Evolutionary conservation across 2,329 filamentous ascomycete species (phyloP), one percentile per base, ranked within the genome.

Genomic region (Aspergillus unguis): DNA sequence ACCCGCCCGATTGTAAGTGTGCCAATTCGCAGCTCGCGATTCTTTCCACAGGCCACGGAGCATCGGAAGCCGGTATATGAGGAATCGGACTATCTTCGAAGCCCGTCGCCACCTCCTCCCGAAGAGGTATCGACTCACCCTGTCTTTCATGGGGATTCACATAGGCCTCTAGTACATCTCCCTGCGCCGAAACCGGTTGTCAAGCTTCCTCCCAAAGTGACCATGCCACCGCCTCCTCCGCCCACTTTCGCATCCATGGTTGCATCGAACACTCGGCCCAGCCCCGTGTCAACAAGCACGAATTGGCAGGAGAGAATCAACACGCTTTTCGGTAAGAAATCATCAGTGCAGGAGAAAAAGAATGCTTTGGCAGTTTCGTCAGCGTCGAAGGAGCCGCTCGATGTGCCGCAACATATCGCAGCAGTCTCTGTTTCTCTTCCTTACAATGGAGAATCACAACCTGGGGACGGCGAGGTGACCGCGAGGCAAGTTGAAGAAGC

Each of bases 281-380:
- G 73, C 45, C 74, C 77, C 42, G 65, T 77, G 53, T 70, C 77
- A 46, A 77, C 72, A 54, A 73, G 74, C 11, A 75, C 77, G 45
- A 72, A 73, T 6, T 92, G 91, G 91, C 90, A 95, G 69, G 86
- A 88, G 62, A 85, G 85, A 63, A 91, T 96, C 69, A 91, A 95
- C 69, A 85, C 81, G 42, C 80, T 96, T 41, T 78, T 85, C 60
- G 83, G 84, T n/a, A 91, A 87, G 66, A 78, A 83, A 49, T 65
- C 66, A 10, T 57, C 66, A n/a, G 58, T 66, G 5, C 59, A 62
- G 6, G 77, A 79, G 42, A 84, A 80, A 62, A 77, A 80, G 53
- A 77, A 67, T 65, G 73, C 76, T 50, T 66, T 87, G 51, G 80
- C 82, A 45, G 80, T 89, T 36, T 81, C 86, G 56, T 84, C 86